phyloP scores from a whole-genome alignment of 495 filamentous ascomycete genomes.

The Aspergillus cristatus region DNA sequence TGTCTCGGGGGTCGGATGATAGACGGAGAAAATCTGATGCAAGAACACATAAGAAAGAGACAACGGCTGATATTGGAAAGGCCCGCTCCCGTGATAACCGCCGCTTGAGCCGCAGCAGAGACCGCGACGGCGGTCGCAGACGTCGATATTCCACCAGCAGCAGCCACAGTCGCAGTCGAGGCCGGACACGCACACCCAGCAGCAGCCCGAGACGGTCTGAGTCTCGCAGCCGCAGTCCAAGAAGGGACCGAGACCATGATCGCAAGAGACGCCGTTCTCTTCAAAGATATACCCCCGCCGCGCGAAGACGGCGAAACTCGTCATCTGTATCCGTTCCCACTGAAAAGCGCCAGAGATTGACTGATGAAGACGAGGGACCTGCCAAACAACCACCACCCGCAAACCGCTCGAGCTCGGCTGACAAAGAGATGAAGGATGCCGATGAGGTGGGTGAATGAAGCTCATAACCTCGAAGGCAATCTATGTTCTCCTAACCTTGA shows the following conservation, averaged over 20 bases:
- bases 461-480: too few relatives aligned
- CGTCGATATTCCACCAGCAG: slow-evolving; percentile 33
- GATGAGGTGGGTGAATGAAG: slow-evolving; percentile 44
- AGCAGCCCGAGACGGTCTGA: slow-evolving; percentile 23
- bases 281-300: slow-evolving; percentile 42
- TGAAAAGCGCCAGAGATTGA: slow-evolving; percentile 42
- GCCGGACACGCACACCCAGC: slow-evolving; percentile 32
- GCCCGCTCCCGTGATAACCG: slow-evolving; percentile 27
- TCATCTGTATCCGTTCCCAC: slow-evolving; percentile 43
- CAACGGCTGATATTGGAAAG: slow-evolving; percentile 44
- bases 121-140: slow-evolving; percentile 22
- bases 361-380: slow-evolving; percentile 51
- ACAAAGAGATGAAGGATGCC: slow-evolving; percentile 17
- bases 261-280: slow-evolving; percentile 46
- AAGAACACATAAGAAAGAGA: slow-evolving; percentile 29
- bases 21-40: slow-evolving; percentile 33
- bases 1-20: slow-evolving; percentile 16
- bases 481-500: too few relatives aligned
- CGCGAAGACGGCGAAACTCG: slow-evolving; percentile 39
- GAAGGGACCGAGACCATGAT: slow-evolving; percentile 32
- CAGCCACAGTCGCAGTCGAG: slow-evolving; percentile 33
- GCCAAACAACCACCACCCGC: slow-evolving; percentile 37
- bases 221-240: slow-evolving; percentile 25
- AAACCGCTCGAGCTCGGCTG: slow-evolving; percentile 16
- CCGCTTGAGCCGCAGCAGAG: slow-evolving; percentile 32